Conservation (phyloP, 306 rosid species). For the Medicago ruthenica region DNA sequence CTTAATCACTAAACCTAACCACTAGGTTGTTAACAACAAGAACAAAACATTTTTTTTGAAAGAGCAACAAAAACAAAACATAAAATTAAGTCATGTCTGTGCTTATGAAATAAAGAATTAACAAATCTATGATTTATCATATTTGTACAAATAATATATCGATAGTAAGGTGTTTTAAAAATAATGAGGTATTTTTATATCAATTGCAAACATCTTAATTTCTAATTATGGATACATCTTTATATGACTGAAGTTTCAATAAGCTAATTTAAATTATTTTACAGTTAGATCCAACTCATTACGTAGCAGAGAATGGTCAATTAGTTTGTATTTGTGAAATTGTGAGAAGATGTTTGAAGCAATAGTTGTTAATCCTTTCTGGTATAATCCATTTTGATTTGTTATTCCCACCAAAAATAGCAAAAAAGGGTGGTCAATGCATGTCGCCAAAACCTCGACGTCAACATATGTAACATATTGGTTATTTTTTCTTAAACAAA, state of each 20-base stretch:
- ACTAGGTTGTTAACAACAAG: no score
- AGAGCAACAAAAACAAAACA: no score
- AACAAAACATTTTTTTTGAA: no score
- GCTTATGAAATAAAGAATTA: no score
- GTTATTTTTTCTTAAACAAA: not conserved
- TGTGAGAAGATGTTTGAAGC: not conserved
- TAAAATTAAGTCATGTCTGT: no score
- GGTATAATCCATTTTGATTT: not conserved
- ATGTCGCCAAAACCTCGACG: not conserved
- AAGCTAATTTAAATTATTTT: not conserved
- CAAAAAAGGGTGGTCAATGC: not conserved
- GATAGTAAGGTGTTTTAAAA: no score
- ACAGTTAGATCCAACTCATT: conserved; percentile 30
- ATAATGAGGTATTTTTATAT: no score
- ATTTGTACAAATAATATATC: not conserved
- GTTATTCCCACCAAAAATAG: not conserved
- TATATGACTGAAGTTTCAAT: not conserved
- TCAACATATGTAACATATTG: not conserved
- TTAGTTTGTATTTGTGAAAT: not conserved
- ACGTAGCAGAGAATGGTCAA: not conserved
- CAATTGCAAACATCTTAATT: not conserved
- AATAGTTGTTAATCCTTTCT: not conserved
- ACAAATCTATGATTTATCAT: not conserved
- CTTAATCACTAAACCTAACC: no score
- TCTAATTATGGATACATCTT: not conserved